Percentiles rank a stretch among this genome's conserved stretches.
Conservation (phyloP, 331 rosid species). For the Malus hybrid region DNA sequence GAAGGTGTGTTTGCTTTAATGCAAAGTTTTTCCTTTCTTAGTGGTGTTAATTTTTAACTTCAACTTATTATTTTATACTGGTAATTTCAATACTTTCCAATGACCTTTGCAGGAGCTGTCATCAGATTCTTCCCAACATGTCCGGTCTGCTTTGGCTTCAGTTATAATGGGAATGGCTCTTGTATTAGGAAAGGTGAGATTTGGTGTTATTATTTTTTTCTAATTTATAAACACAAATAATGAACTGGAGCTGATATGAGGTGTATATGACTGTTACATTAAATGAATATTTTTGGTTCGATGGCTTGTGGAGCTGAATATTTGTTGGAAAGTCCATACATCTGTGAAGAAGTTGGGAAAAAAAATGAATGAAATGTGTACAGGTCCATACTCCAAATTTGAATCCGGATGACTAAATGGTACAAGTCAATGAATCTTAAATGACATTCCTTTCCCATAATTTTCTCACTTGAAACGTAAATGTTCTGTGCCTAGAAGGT, state of each 20-base stretch:
- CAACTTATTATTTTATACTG: not conserved
- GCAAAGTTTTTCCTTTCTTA: constrained; percentile 4
- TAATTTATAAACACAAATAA: not conserved
- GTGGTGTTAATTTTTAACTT: not conserved
- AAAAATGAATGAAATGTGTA: not conserved
- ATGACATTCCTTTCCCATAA: too few relatives aligned
- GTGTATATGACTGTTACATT: not conserved
- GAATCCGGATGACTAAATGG: too few relatives aligned
- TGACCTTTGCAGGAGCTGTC: constrained; percentile 70
- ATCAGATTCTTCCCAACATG: constrained; percentile 98
- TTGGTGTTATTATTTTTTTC: too few relatives aligned
- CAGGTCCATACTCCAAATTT: too few relatives aligned
- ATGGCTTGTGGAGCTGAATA: not conserved
- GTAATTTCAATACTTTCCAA: constrained; percentile 7
- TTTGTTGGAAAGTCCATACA: not conserved
- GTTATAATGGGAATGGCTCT: constrained; percentile 99
- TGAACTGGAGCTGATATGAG: not conserved
- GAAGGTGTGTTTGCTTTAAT: constrained; percentile 48
- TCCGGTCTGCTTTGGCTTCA: constrained; percentile 95
- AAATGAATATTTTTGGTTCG: not conserved
- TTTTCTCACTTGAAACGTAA: too few relatives aligned
- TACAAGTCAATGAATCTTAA: too few relatives aligned
- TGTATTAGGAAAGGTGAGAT: constrained; percentile 79
- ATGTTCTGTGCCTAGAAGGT: not conserved
- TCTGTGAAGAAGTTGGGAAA: not conserved